Evolutionary conservation across 495 filamentous ascomycete species (phyloP).

Genomic region (Penicillium atrosanguineum): DNA sequence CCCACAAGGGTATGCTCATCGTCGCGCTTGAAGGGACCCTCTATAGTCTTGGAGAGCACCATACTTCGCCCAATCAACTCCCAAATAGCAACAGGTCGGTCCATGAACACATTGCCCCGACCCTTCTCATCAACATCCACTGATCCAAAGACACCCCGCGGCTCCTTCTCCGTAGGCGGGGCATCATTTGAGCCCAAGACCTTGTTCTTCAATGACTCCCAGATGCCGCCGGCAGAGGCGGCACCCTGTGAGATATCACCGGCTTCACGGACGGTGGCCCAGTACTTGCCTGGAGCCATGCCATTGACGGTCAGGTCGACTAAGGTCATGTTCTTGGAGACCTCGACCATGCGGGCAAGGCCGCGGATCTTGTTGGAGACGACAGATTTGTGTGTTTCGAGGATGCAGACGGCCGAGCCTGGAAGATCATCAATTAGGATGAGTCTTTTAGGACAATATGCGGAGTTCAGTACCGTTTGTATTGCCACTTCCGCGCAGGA

Average conservation of each 20-base stretch:
- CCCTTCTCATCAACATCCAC: constrained; percentile 64
- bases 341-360: constrained; percentile 77
- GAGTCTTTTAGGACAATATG: background rate
- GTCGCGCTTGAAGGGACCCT: constrained; percentile 56
- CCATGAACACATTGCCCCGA: constrained; percentile 72
- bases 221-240: constrained; percentile 77
- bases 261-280: constrained; percentile 76
- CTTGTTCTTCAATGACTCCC: constrained; percentile 58
- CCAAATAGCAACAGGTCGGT: constrained; percentile 83
- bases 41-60: constrained; percentile 62
- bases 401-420: constrained; percentile 94
- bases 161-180: constrained; percentile 28
- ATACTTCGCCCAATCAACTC: constrained; percentile 92
- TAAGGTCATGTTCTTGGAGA: constrained; percentile 70
- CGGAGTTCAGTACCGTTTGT: constrained; percentile 62
- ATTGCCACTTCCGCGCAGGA: constrained; percentile 82
- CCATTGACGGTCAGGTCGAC: constrained; percentile 87
- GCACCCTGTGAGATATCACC: constrained; percentile 87
- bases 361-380: constrained; percentile 67
- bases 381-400: constrained; percentile 75
- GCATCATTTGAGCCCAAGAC: constrained; percentile 41
- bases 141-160: constrained; percentile 69
- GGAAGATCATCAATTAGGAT: constrained; percentile 1
- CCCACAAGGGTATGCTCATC: constrained; percentile 84
- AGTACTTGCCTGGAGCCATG: constrained; percentile 76